Evolutionary conservation across 768 basidiomycete genomes (phyloP).

Genomic region (Infundibulicybe gibba): DNA sequence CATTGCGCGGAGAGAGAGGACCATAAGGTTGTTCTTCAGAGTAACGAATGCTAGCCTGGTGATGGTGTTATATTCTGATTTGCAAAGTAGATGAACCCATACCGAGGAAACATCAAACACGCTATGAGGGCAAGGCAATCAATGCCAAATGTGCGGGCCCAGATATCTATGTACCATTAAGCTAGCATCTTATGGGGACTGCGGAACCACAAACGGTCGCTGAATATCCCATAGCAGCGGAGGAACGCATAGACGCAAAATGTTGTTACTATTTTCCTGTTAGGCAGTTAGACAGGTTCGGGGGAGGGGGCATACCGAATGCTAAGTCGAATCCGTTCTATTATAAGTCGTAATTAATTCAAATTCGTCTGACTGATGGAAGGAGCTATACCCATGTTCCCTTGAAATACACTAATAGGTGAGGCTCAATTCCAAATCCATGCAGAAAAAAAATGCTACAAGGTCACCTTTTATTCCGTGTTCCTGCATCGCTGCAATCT

Average conservation of each 20-base stretch:
- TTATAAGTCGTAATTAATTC: conserved; percentile 4
- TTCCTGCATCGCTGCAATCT: conserved; percentile 93
- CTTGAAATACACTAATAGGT: conserved; percentile 66
- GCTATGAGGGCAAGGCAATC: conserved; percentile 89
- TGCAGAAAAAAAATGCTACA: not conserved
- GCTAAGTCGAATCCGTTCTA: conserved; percentile 93
- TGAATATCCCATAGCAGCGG: conserved; percentile 74
- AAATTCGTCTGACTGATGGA: not conserved
- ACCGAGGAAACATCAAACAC: conserved; percentile 88
- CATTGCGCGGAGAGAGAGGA: conserved; percentile 86
- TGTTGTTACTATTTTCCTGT: conserved; percentile 54
- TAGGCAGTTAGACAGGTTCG: conserved; percentile 1
- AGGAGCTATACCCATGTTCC: conserved; percentile 67
- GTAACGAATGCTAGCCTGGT: conserved; percentile 86
- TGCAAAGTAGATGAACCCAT: conserved; percentile 4
- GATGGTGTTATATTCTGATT: not conserved
- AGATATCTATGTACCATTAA: conserved; percentile 37
- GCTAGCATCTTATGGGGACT: not conserved
- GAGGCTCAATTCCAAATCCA: no score
- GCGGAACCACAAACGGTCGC: conserved; percentile 44
- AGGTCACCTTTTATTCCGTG: conserved; percentile 81
- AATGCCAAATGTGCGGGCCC: conserved; percentile 69
- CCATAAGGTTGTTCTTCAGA: conserved; percentile 76
- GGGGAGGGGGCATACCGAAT: conserved; percentile 53
- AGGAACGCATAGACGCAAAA: conserved; percentile 75